Conservation (phyloP, 441 rosid species). For the Eutrema salsugineum region DNA sequence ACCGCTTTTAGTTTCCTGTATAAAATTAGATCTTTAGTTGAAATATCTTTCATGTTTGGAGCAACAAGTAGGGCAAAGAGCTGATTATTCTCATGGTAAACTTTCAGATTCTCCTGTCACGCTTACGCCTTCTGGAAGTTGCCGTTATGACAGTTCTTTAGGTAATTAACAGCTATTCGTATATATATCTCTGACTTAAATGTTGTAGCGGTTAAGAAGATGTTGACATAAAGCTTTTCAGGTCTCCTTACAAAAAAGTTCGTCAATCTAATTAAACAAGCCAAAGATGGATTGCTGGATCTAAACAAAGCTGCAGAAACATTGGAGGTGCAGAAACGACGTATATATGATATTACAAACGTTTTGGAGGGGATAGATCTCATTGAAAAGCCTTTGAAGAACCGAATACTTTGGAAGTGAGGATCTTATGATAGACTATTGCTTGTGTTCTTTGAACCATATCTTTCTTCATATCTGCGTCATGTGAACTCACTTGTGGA, state of each 20-base stretch:
- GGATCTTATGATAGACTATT: conserved; percentile 13
- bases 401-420: conserved; percentile 95
- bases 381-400: conserved; percentile 91
- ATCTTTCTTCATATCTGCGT: conserved; percentile 5
- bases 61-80: conserved; percentile 2
- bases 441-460: conserved; percentile 16
- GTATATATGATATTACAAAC: conserved; percentile 97
- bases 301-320: conserved; percentile 87
- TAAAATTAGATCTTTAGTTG: not conserved
- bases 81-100: conserved; percentile 20
- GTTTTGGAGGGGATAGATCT: conserved; percentile 98
- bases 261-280: conserved; percentile 67
- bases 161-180: conserved; percentile 37
- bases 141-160: conserved; percentile 94
- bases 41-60: not conserved
- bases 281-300: conserved; percentile 87
- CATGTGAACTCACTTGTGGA: conserved; percentile 31
- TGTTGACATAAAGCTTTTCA: conserved; percentile 31
- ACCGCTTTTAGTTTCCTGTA: not conserved
- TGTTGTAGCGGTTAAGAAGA: conserved; percentile 5
- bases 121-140: conserved; percentile 76
- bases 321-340: conserved; percentile 91
- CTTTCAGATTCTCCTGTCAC: conserved; percentile 69
- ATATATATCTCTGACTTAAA: not conserved
- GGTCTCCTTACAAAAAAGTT: conserved; percentile 93